Evolutionary conservation across 2,329 filamentous ascomycete genomes (phyloP), one percentile per base, ranked within the genome.

Genomic region (Apiospora phragmitis): DNA sequence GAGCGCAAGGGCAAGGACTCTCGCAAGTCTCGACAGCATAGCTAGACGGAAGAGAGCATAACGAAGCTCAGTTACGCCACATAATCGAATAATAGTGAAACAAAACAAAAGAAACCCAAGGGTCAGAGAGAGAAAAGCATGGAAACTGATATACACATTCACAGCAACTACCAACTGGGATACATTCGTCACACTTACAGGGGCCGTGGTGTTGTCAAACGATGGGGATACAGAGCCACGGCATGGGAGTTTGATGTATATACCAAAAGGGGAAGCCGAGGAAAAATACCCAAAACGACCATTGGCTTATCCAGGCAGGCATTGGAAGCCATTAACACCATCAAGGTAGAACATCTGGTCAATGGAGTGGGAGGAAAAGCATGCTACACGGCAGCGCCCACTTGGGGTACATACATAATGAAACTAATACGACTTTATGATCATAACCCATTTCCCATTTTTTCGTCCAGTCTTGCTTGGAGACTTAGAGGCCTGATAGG

Each of bases 1-100:
- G 71, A 72, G 24, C 67, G 71, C 47, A 70, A 68, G 65, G 24
- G 43, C 21, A 70, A 69, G 59, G 69, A 43, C 51, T 41, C 32
- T n/a, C 41, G 59, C 41, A 45, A 45, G 67, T 49, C 45, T 18
- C 67, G 66, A 14, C 66, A 45, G 43, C 43, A 49, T 35, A 49
- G 68, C 49, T 45, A 51, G 55, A 70, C 65, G 65, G 38, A 29
- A 47, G 21, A 62, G 49, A 21, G 41, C 11, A 51, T 5, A 35
- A 16, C 24, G 29, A 41, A 38, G 14, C 55, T n/a, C 9, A 8
- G 32, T 32, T 32, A n/a, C 55, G 32, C 18, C 55, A 24, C 38
- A 62, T 24, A 24, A n/a, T 38, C 32, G 32, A 62, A 35, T 16
- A 62, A 38, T 3, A 62, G 55, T 38, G n/a, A 62, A 62, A 62